A percentile compares a stretch with the other conserved stretches of the same genome.
Evolutionary conservation across 257 asterid genomes (phyloP).

Genomic region (Phtheirospermum japonicum): DNA sequence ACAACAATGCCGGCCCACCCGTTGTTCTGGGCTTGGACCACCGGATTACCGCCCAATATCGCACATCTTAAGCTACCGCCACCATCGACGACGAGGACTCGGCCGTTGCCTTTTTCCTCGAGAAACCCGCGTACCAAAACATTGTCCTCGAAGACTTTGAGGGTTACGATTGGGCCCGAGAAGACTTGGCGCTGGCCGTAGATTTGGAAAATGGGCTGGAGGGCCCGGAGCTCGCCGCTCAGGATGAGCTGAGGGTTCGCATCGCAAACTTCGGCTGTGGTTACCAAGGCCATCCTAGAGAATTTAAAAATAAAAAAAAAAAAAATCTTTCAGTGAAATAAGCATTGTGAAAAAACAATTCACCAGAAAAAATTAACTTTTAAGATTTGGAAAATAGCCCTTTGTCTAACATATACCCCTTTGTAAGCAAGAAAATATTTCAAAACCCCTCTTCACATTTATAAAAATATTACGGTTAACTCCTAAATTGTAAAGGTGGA

Average conservation of each 20-base stretch:
- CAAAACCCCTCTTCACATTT: too few relatives aligned
- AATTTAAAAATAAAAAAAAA: too few relatives aligned
- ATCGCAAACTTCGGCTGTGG: constrained; percentile 52
- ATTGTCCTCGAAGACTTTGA: constrained; percentile 45
- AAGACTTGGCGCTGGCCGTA: constrained; percentile 46
- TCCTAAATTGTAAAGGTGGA: too few relatives aligned
- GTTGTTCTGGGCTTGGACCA: constrained; percentile 53
- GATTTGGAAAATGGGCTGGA: constrained; percentile 42
- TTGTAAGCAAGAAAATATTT: too few relatives aligned
- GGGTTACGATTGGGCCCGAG: constrained; percentile 44
- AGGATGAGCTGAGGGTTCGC: constrained; percentile 42
- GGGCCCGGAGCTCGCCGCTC: constrained; percentile 46
- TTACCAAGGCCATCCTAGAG: constrained; percentile 47
- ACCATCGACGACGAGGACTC: constrained; percentile 54
- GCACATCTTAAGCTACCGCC: constrained; percentile 51
- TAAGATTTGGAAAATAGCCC: too few relatives aligned
- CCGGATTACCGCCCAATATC: constrained; percentile 48
- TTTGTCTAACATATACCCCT: too few relatives aligned
- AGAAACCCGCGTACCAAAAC: constrained; percentile 44
- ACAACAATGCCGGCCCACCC: constrained; percentile 49
- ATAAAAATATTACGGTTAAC: too few relatives aligned
- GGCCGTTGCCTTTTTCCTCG: constrained; percentile 46
- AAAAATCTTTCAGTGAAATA: neutral
- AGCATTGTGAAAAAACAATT: too few relatives aligned
- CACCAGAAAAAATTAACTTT: too few relatives aligned